phyloP scores from a whole-genome alignment of 2,329 filamentous ascomycete genomes.

The Thielaviopsis populi region DNA sequence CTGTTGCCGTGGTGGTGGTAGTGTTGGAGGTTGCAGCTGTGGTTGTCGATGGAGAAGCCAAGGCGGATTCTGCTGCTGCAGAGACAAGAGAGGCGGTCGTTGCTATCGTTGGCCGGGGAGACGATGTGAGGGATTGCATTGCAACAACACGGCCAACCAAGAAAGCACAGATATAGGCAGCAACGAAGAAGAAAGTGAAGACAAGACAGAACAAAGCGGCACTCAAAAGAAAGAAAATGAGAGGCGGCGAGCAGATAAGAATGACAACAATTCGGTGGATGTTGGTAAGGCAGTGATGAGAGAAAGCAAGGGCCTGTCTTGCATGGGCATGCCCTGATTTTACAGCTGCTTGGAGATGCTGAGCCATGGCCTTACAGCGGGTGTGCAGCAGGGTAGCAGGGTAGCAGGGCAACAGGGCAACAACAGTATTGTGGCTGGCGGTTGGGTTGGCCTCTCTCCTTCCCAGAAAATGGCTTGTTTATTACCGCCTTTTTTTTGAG shows the following conservation, averaged over 20 bases:
- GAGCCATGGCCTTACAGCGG: neutral
- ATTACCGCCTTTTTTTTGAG: neutral
- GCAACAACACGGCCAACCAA: slow-evolving; percentile 7
- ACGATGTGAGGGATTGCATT: slow-evolving; percentile 8
- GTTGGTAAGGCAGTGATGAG: neutral
- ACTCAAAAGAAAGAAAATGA: slow-evolving; percentile 5
- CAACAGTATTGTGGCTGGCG: neutral
- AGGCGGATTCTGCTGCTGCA: neutral
- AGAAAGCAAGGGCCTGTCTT: neutral
- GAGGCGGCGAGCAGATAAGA: slow-evolving; percentile 7
- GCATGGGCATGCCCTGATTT: neutral
- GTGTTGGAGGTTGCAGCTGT: no score
- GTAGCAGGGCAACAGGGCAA: no score
- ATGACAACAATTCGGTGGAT: neutral
- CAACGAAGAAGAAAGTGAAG: slow-evolving; percentile 13
- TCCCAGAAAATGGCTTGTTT: neutral
- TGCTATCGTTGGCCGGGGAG: neutral
- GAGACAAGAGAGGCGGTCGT: neutral
- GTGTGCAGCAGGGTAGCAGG: neutral
- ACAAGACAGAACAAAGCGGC: slow-evolving; percentile 14
- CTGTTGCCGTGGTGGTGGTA: slow-evolving; percentile 9
- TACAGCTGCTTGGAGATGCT: neutral
- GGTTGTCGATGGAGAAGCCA: neutral
- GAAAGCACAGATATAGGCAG: slow-evolving; percentile 9
- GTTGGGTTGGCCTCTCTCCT: neutral